Percentiles rank a stretch among this genome's conserved stretches.
phyloP scores from a whole-genome alignment of 176 grass and related monocot genomes.

The Rhipidocladum racemiflorum region DNA sequence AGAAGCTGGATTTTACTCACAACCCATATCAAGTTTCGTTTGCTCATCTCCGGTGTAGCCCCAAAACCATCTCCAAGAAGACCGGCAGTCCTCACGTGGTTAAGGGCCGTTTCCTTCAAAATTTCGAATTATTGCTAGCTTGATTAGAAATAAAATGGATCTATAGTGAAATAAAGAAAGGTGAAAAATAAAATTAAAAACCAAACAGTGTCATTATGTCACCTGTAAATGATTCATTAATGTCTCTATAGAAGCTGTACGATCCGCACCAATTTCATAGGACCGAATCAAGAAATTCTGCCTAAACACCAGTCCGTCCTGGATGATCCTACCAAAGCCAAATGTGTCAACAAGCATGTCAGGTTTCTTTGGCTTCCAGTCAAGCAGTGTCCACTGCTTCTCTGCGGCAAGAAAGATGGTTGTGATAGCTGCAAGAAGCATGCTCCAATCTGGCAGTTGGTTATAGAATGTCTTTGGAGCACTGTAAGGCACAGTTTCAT shows the following conservation, averaged over 20 bases:
- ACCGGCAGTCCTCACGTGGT: slow-evolving; percentile 84
- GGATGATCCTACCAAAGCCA: slow-evolving; percentile 85
- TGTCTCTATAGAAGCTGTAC: slow-evolving; percentile 93
- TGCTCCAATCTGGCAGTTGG: slow-evolving; percentile 93
- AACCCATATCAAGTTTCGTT: slow-evolving; percentile 95
- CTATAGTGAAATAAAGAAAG: not conserved
- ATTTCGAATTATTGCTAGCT: not conserved
- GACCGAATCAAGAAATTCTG: slow-evolving; percentile 95
- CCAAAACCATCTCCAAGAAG: slow-evolving; percentile 94
- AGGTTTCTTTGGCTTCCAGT: slow-evolving; percentile 90
- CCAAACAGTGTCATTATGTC: not conserved
- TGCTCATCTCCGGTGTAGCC: slow-evolving; percentile 95
- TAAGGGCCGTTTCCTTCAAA: slow-evolving; percentile 94
- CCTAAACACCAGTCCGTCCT: slow-evolving; percentile 82
- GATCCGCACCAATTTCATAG: slow-evolving; percentile 93
- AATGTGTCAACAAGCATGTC: slow-evolving; percentile 94
- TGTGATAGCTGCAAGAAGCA: slow-evolving; percentile 89
- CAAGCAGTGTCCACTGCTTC: slow-evolving; percentile 90
- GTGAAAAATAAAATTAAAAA: not conserved
- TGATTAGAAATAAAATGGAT: slow-evolving; percentile 1
- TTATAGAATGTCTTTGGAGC: slow-evolving; percentile 81
- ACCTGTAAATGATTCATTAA: slow-evolving; percentile 99
- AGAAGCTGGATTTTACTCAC: slow-evolving; percentile 98
- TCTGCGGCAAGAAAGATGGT: slow-evolving; percentile 94
- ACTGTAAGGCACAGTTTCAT: slow-evolving; percentile 39